Conservation (phyloP, 805 yeast species). For the Tetrapisispora phaffii region DNA sequence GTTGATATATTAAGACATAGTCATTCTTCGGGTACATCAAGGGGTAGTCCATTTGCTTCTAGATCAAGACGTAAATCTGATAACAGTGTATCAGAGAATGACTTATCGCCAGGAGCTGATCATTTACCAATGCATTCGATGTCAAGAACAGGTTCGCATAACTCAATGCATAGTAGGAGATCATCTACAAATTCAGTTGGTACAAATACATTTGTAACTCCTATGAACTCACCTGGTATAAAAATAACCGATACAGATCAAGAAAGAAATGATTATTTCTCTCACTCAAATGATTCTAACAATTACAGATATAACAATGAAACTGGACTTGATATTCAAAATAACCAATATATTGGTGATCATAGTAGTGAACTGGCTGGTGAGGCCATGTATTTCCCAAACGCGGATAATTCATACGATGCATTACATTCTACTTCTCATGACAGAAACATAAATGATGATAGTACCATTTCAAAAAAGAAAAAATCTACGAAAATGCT, state of each 20-base stretch:
- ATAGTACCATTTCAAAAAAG: slow-evolving; percentile 3
- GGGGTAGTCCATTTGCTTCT: slow-evolving; percentile 15
- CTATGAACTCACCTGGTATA: slow-evolving; percentile 26
- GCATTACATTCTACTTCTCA: background rate
- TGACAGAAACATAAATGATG: background rate
- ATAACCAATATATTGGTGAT: background rate
- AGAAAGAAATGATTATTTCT: slow-evolving; percentile 16
- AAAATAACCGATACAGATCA: slow-evolving; percentile 1
- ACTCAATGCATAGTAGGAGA: slow-evolving; percentile 24
- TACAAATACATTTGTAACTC: slow-evolving; percentile 27
- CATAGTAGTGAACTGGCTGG: background rate
- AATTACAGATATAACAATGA: background rate
- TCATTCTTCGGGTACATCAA: slow-evolving; percentile 19
- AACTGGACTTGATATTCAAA: background rate
- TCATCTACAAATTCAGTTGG: slow-evolving; percentile 24
- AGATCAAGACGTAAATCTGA: slow-evolving; percentile 19
- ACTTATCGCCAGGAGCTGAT: background rate
- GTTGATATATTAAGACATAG: slow-evolving; percentile 14
- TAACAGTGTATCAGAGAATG: slow-evolving; percentile 2
- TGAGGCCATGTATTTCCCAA: background rate
- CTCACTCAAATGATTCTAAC: background rate
- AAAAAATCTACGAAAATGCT: slow-evolving; percentile 26
- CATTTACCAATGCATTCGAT: slow-evolving; percentile 6
- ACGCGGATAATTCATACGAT: background rate
- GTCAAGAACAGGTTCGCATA: slow-evolving; percentile 22